A percentile compares a stretch with the other conserved stretches of the same genome.
phyloP scores from a whole-genome alignment of 768 basidiomycete species.

The Boletus coccyginus region DNA sequence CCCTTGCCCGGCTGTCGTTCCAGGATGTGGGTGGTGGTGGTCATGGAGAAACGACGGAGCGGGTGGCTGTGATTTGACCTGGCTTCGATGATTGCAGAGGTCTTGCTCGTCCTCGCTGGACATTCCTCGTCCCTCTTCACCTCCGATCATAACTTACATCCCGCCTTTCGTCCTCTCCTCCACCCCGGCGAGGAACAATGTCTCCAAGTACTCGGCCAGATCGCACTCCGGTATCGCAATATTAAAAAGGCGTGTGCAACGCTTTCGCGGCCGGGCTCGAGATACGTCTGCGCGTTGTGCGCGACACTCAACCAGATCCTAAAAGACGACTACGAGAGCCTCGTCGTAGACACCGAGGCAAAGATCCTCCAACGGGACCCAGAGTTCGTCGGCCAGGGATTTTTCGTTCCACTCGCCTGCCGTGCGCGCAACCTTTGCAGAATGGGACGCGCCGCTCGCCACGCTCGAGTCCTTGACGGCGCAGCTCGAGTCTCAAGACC shows the following conservation, averaged over 20 bases:
- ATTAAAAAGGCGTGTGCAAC: conserved; percentile 56
- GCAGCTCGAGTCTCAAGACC: conserved; percentile 50
- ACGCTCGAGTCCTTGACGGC: conserved; percentile 65
- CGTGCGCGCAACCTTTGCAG: conserved; percentile 76
- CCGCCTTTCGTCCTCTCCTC: conserved; percentile 66
- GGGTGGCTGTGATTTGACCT: conserved; percentile 9
- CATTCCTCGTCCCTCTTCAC: conserved; percentile 85
- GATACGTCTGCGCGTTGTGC: conserved; percentile 78
- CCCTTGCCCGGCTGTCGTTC: conserved; percentile 27
- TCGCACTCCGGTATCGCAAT: conserved; percentile 72
- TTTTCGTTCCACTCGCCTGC: conserved; percentile 86
- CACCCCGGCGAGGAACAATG: conserved; percentile 89
- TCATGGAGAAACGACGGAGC: conserved; percentile 4
- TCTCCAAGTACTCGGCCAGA: conserved; percentile 71
- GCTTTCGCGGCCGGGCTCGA: conserved; percentile 58
- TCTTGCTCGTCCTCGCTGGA: conserved; percentile 82
- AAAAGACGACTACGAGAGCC: conserved; percentile 73
- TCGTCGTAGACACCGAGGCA: conserved; percentile 78
- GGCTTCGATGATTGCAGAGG: conserved; percentile 76
- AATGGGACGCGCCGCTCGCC: conserved; percentile 86
- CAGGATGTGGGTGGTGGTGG: conserved; percentile 14
- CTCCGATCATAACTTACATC: conserved; percentile 52
- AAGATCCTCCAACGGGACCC: conserved; percentile 75
- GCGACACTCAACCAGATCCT: conserved; percentile 72
- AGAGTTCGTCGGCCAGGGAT: conserved; percentile 70